These are phyloP conservation scores for Vitis rupestris DNA, from an alignment of 164 flowering plant species.

Conservation along the genomic window DNA sequence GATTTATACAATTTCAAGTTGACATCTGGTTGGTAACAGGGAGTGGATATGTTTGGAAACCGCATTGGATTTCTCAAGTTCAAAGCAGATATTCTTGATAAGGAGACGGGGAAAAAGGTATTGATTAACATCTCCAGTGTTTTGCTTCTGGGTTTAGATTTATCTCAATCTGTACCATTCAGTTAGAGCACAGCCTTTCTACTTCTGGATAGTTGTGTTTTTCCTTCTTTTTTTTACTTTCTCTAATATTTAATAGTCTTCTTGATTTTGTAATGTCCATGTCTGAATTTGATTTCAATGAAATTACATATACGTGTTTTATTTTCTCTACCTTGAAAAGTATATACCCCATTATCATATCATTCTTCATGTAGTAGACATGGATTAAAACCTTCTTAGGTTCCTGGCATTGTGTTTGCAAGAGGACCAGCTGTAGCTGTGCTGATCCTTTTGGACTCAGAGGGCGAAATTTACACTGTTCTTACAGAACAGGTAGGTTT, in stretches of 20 bases:
- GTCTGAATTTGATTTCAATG: no score
- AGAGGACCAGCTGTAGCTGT: conserved; percentile 96
- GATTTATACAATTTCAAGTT: not conserved
- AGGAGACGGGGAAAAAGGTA: conserved; percentile 80
- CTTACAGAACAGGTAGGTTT: conserved; percentile 85
- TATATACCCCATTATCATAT: not conserved
- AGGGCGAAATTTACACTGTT: conserved; percentile 74
- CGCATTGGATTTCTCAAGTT: conserved; percentile 87
- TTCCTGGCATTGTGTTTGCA: conserved; percentile 96
- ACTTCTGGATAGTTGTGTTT: not conserved
- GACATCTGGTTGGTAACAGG: conserved; percentile 36
- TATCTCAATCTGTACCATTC: not conserved
- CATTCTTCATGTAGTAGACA: no score
- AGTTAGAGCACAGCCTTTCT: not conserved
- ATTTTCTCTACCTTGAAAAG: not conserved
- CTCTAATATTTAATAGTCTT: not conserved
- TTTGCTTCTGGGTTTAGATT: not conserved
- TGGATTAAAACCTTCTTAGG: conserved; percentile 41
- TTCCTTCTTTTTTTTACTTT: not conserved
- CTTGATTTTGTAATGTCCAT: no score
- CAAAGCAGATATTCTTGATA: conserved; percentile 72
- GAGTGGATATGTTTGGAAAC: conserved; percentile 85
- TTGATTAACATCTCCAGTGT: conserved; percentile 11
- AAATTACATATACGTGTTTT: no score
- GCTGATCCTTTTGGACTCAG: conserved; percentile 77